Percentiles rank a stretch among this genome's conserved stretches.
Evolutionary conservation across 768 basidiomycete species (phyloP).

Genomic region (Lactifluus volemus): DNA sequence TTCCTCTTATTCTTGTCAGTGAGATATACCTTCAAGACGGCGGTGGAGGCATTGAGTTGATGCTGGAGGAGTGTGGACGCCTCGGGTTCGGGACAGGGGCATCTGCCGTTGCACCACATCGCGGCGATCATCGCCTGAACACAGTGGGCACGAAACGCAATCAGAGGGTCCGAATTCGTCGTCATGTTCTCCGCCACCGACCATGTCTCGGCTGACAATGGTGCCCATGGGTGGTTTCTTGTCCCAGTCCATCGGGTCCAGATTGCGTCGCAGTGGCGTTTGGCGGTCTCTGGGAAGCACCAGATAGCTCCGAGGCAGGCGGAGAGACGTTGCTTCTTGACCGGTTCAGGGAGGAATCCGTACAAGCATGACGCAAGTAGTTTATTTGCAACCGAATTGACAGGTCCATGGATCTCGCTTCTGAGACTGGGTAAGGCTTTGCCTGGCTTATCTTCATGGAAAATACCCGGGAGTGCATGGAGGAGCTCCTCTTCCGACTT

Average conservation of each 20-base stretch:
- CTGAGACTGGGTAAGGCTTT: background rate
- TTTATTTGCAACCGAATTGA: background rate
- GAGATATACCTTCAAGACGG: background rate
- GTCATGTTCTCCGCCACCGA: background rate
- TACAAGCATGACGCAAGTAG: background rate
- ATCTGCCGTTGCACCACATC: background rate
- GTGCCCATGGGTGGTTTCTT: constrained; percentile 1
- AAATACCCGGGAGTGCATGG: background rate
- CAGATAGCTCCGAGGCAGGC: background rate
- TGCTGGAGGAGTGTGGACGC: background rate
- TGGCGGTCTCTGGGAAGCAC: background rate
- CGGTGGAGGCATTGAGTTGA: background rate
- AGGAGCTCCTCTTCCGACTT: background rate
- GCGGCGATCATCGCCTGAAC: background rate
- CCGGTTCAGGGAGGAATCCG: background rate
- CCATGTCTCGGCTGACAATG: background rate
- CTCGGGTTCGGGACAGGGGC: background rate
- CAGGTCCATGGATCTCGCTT: background rate
- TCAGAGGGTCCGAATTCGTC: background rate
- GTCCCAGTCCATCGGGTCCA: background rate
- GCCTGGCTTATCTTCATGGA: background rate
- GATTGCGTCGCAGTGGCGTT: background rate
- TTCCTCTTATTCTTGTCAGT: background rate
- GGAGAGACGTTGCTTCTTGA: background rate
- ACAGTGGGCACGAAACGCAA: background rate